phyloP scores from a whole-genome alignment of 129 eudicot genomes.

The Apium graveolens region DNA sequence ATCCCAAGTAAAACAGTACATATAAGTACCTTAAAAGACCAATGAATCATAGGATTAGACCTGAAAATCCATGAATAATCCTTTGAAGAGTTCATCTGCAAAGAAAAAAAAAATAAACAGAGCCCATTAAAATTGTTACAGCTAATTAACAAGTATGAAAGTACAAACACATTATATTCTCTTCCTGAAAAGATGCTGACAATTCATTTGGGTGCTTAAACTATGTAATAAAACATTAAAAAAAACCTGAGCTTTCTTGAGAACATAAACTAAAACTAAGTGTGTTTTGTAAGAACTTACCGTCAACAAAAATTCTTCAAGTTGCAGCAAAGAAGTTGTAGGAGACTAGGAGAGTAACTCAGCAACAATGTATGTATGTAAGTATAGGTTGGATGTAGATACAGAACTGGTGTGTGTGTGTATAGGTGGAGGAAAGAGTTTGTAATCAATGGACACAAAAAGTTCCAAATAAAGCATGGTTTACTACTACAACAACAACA shows the following conservation, averaged over 20 bases:
- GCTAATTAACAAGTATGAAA: background rate
- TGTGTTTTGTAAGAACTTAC: constrained; percentile 8
- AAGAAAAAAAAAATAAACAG: constrained; percentile 4
- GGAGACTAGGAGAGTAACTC: no score
- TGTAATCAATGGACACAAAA: background rate
- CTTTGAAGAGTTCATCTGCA: constrained; percentile 25
- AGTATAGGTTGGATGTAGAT: background rate
- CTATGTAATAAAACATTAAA: constrained; percentile 8
- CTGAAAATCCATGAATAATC: constrained; percentile 36
- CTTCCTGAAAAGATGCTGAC: constrained; percentile 7
- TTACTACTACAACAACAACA: background rate
- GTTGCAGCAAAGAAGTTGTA: background rate
- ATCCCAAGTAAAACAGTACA: constrained; percentile 44
- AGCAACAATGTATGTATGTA: background rate
- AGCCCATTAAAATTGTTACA: background rate
- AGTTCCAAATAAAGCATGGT: background rate
- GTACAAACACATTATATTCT: background rate
- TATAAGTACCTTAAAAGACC: constrained; percentile 50
- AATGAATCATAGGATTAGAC: constrained; percentile 42
- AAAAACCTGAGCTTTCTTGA: background rate
- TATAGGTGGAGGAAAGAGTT: background rate
- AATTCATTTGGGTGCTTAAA: background rate
- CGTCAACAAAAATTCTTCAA: background rate
- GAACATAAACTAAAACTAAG: constrained; percentile 1
- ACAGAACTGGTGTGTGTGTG: background rate